Evolutionary conservation across 306 rosid species (phyloP).

Genomic region (Dryas drummondii): DNA sequence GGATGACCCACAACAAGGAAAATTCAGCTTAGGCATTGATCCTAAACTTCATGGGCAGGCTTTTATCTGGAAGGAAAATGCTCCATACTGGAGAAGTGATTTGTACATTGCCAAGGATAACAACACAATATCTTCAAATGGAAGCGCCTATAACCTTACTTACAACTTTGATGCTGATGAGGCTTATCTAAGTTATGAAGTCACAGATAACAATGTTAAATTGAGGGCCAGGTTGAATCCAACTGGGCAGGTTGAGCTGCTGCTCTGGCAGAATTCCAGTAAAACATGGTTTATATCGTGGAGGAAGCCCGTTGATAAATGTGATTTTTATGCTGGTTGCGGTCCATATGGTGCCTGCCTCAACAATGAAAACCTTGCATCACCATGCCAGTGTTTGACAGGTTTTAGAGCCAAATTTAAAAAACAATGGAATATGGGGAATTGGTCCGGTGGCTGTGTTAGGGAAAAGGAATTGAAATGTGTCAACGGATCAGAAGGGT

Average conservation of each 20-base stretch:
- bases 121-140: no score
- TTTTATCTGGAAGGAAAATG: not conserved
- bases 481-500: not conserved
- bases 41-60: not conserved
- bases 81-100: not conserved
- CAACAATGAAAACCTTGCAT: not conserved
- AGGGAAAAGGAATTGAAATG: slow-evolving; percentile 34
- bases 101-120: not conserved
- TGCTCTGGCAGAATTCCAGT: not conserved
- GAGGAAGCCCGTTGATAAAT: not conserved
- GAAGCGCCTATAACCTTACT: not conserved
- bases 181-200: not conserved
- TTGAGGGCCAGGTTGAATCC: not conserved
- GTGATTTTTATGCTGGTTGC: not conserved
- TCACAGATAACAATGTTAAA: not conserved
- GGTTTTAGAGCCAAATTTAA: not conserved
- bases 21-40: slow-evolving; percentile 35
- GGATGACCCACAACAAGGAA: slow-evolving; percentile 49
- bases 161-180: not conserved
- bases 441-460: slow-evolving; percentile 43
- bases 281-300: not conserved
- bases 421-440: not conserved
- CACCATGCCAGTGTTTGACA: not conserved
- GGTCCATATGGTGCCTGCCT: not conserved
- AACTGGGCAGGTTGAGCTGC: not conserved